A percentile compares a stretch with the other conserved stretches of the same genome.
Conservation (phyloP, 139 green algal genomes). For the Chlorella sp. region DNA sequence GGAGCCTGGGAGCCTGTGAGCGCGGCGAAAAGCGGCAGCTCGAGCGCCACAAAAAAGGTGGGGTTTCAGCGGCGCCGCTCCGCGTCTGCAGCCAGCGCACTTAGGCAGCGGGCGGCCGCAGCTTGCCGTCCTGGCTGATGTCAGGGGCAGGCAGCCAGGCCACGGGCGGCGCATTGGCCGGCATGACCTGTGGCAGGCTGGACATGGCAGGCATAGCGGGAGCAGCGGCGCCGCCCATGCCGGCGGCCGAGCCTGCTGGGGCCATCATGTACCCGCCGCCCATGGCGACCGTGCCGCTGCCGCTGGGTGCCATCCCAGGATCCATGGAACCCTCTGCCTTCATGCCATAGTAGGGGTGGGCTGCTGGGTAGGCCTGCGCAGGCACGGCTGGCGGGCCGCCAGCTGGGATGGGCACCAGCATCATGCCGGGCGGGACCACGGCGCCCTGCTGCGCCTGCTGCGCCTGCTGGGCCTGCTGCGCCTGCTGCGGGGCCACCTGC, state of each 20-base stretch:
- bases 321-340: neutral
- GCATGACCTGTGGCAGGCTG: neutral
- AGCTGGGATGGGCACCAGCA: conserved; percentile 15
- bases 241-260: neutral
- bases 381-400: too few relatives aligned
- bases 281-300: conserved; percentile 7
- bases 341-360: neutral
- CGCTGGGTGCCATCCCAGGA: neutral
- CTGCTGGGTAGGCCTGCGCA: neutral
- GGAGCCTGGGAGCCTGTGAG: too few relatives aligned
- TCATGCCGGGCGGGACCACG: conserved; percentile 7
- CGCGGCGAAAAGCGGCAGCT: too few relatives aligned
- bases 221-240: too few relatives aligned
- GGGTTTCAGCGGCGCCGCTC: too few relatives aligned
- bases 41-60: too few relatives aligned
- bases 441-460: neutral
- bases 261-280: neutral
- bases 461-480: neutral
- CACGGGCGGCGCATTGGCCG: conserved; percentile 3
- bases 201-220: neutral
- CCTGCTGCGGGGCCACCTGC: neutral
- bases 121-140: conserved; percentile 42
- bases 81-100: too few relatives aligned
- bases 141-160: conserved; percentile 45
- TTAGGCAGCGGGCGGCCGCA: conserved; percentile 43